These are phyloP conservation scores for Penicillium flavigenum DNA, from an alignment of 495 filamentous ascomycete genomes.

Conservation along the genomic window DNA sequence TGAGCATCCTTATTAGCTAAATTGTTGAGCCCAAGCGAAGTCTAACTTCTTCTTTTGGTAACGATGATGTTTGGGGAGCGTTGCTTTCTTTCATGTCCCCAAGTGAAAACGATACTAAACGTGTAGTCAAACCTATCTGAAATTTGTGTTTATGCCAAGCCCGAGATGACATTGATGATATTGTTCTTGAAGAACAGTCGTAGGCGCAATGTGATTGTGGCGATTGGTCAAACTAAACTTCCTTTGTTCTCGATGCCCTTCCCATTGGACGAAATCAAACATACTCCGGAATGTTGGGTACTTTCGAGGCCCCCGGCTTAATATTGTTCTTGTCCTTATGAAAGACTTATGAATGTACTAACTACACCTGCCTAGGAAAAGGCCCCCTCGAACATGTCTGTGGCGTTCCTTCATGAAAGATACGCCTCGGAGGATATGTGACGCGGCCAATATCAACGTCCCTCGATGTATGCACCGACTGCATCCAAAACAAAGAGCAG, in stretches of 20 bases:
- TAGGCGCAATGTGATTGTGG: background rate
- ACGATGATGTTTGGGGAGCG: background rate
- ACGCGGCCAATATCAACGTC: background rate
- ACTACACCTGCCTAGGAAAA: background rate
- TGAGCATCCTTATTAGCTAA: background rate
- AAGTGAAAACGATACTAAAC: background rate
- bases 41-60: background rate
- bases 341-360: background rate
- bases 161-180: background rate
- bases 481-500: background rate
- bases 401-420: constrained; percentile 5
- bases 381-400: too few species aligned
- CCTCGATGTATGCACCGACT: background rate
- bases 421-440: background rate
- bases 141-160: background rate
- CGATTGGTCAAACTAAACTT: background rate
- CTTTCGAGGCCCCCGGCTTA: background rate
- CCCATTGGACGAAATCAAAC: background rate
- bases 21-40: constrained; percentile 3
- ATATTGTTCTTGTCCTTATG: constrained; percentile 7
- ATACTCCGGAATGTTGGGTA: background rate
- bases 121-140: background rate
- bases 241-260: background rate
- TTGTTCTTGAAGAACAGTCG: constrained; percentile 11
- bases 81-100: background rate